Base-by-base conservation (phyloP, 129 eudicot genomes). In the Helianthus tuberosus region DNA sequence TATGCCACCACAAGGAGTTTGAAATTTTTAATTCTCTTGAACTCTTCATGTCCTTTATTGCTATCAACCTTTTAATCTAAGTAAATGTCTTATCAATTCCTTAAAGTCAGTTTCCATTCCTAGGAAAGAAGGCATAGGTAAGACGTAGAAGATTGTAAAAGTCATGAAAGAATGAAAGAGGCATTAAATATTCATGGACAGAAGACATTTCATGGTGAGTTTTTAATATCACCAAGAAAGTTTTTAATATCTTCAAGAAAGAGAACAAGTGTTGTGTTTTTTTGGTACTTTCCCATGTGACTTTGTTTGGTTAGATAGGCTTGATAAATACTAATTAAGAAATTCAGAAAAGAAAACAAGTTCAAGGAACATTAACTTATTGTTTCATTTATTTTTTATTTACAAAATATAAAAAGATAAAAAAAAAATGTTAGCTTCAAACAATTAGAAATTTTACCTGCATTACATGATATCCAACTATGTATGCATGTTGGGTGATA, bases 11-110 rank as follows among this genome's bases (percentile, higher is more conserved):
- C 80, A 64, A 71, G n/a, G 75, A 75, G 74, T 76, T 81, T 76
- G 76, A 81, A 81, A 75, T 58, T 75, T 81, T 81, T 70, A 81
- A 81, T 70, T 75, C 85, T 81, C 64, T 63, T 53, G 46, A 64
- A 80, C 79, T 73, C 79, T 58, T 39, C 75, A 80, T 79, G 84
- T 67, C 78, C 75, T 79, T 66, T 58, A 69, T 48, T 57, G 64
- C 71, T 41, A 36, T 55, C 74, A 68, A 66, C 79, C 79, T 73
- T 66, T 80, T 67, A 48, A 74, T 74, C 69, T 29, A 73, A 80
- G 75, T 75, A 80, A 66, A 80, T 80, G 75, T 80, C 79, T 73
- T 80, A 52, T 80, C 79, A 80, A 75, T 8, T 66, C 36, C 23
- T 73, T 79, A 46, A 79, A 67, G 64, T 47, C 75, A 58, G 47